Evolutionary conservation across 805 yeast genomes (phyloP), one percentile per base, ranked within the genome.

Genomic region (Komagataella kurtzmanii): DNA sequence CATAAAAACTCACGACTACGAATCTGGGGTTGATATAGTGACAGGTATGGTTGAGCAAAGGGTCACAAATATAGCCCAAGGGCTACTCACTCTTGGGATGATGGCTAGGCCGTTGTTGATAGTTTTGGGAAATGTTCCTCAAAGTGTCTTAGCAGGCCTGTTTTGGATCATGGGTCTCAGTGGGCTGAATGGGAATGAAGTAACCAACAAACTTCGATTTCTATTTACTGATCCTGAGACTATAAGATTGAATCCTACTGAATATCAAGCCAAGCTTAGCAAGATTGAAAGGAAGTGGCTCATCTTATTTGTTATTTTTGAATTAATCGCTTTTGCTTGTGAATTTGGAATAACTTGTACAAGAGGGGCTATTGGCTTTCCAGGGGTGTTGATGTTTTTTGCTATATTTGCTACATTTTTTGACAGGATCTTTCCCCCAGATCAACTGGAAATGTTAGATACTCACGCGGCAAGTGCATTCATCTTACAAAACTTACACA

Each of bases 81-180:
- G 99, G 0, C 65, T 87, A 10, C 62, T 91, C 64, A 86, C 88
- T 7, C 67, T 91, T 54, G 93, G 86, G 0, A 81, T 89, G 70
- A 93, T 91, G 98, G 69, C 91, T 2, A 74, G 95, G 14, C 99
- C 99, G 0, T 74, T 91, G 40, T 70, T 91, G 54, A 72, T 81
- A 0, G 91, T 93, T 7, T 68, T 93, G 30, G 91, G 90, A 0
- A 69, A 80, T 30, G 85, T 91, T 24, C 99, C 99, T 0, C 97
- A 91, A 62, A 93, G 95, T 6, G 95, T 91, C 1, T 70, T 91
- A 17, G 86, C 97, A 0, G 99, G 99, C 0, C 71, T 93, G 48
- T 91, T 93, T 63, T 90, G 89, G 73, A 80, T 88, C 54, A 91
- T 91, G 98, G 97, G 96, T 0, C 71, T 88, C 0, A 77, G 83